Evolutionary conservation across 345 rosid species (phyloP), one percentile per base, ranked within the genome.

Genomic region (Linum lewisii): DNA sequence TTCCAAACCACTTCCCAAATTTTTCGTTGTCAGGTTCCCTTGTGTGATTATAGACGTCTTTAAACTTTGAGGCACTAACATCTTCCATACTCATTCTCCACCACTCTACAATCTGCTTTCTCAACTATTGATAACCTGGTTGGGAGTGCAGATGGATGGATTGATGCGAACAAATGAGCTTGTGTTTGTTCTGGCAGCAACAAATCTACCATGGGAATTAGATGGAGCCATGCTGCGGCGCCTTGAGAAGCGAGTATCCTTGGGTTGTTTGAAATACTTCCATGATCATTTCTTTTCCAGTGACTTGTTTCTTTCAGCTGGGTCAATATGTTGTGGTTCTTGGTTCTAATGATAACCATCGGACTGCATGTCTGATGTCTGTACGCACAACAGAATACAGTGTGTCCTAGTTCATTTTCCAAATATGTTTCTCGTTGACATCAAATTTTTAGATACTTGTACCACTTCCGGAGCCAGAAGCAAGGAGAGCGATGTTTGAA

Each of bases 171-270:
- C 99, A 22, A 73, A 93, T 42, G 94, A 93, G 74, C 97, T 93
- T 23, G 97, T 93, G 24, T 93, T 89, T 68, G 97, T 93, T 62
- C 75, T 93, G 83, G 99, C 97, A 0, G 99, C 99, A 20, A 93
- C 99, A 24, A 93, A 93, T 71, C 93, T 93, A 53, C 99, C 99
- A 3, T 93, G 99, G 97, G 99, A 93, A 60, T 74, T 93, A 63
- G 99, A 93, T 78, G 95, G 86, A 58, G 99, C 97, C 64, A 85
- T 93, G 97, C 95, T 93, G 51, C 79, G 97, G 55, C 97, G 95
- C 72, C 88, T 93, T 18, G 99, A 93, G 78, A 93, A 93, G 77
- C 75, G 94, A 66, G 99, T 93, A 93, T 88, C 97, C 94, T 79
- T 68, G n/a, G n/a, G n/a, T n/a, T n/a, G n/a, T 51, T 4, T 59